Evolutionary conservation across 2,329 filamentous ascomycete species (phyloP).

Genomic region (Drechmeria coniospora): DNA sequence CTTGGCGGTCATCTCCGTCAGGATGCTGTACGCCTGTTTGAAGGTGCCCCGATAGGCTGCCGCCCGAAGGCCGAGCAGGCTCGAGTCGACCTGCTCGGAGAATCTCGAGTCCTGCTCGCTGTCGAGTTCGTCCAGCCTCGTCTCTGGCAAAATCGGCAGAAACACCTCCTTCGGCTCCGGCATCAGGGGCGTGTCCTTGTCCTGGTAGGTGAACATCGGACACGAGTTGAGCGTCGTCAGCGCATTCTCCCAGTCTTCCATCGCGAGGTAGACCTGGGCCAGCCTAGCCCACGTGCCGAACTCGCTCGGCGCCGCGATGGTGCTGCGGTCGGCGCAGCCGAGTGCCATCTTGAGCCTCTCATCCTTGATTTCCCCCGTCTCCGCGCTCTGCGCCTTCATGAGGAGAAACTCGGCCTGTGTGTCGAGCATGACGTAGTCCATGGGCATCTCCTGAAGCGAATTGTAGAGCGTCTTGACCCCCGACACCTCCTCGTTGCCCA

Average conservation of each 20-base stretch:
- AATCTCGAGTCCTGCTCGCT: slow-evolving; percentile 73
- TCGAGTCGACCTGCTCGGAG: slow-evolving; percentile 74
- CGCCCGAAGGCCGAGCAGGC: slow-evolving; percentile 70
- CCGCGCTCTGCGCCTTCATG: slow-evolving; percentile 53
- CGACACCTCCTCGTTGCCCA: slow-evolving; percentile 94
- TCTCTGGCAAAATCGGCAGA: slow-evolving; percentile 76
- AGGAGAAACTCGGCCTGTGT: slow-evolving; percentile 86
- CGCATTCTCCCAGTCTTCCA: slow-evolving; percentile 95
- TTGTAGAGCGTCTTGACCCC: slow-evolving; percentile 80
- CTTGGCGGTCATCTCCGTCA: slow-evolving; percentile 90
- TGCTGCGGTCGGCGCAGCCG: slow-evolving; percentile 85
- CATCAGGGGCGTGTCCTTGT: slow-evolving; percentile 91
- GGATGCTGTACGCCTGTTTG: slow-evolving; percentile 79
- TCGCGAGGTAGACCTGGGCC: slow-evolving; percentile 81
- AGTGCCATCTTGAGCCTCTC: slow-evolving; percentile 71
- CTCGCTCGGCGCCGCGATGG: slow-evolving; percentile 88
- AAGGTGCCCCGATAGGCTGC: slow-evolving; percentile 91
- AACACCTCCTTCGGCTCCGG: slow-evolving; percentile 81
- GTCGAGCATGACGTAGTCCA: slow-evolving; percentile 95
- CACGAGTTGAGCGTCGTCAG: slow-evolving; percentile 93
- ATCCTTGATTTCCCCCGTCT: slow-evolving; percentile 38
- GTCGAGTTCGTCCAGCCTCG: slow-evolving; percentile 87
- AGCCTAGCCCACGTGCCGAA: slow-evolving; percentile 93
- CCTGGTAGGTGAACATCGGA: slow-evolving; percentile 99
- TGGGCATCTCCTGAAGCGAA: slow-evolving; percentile 76